phyloP scores from a whole-genome alignment of 2,329 filamentous ascomycete species.

The Blumeria hordei region DNA sequence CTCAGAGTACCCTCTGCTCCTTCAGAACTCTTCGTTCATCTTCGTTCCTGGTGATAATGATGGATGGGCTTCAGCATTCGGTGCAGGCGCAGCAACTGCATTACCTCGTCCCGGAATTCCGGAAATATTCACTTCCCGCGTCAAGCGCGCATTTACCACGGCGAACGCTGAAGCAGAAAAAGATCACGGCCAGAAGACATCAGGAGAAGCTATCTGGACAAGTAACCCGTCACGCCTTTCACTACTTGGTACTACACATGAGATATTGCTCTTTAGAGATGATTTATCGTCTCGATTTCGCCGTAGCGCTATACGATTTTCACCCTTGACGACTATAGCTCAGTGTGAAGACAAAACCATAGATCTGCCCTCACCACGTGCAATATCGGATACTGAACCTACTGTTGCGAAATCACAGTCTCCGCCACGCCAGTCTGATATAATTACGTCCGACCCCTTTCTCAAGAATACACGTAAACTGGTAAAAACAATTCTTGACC shows the following conservation, averaged over 20 bases:
- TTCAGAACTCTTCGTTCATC: slow-evolving; percentile 61
- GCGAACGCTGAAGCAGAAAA: slow-evolving; percentile 47
- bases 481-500: slow-evolving; percentile 77
- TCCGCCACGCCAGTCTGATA: no score
- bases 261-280: slow-evolving; percentile 70
- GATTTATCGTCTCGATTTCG: slow-evolving; percentile 61
- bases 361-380: slow-evolving; percentile 3
- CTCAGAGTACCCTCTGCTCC: slow-evolving; percentile 57
- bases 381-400: no score
- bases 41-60: slow-evolving; percentile 95
- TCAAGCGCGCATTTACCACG: slow-evolving; percentile 55
- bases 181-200: slow-evolving; percentile 22
- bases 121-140: slow-evolving; percentile 69
- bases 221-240: slow-evolving; percentile 64
- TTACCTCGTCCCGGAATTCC: slow-evolving; percentile 52
- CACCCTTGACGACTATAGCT: slow-evolving; percentile 18
- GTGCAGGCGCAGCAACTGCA: slow-evolving; percentile 44
- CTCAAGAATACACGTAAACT: slow-evolving; percentile 44
- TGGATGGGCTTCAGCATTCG: slow-evolving; percentile 80
- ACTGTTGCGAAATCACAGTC: no score
- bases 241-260: slow-evolving; percentile 70
- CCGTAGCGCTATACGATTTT: slow-evolving; percentile 50
- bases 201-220: slow-evolving; percentile 65
- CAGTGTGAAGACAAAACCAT: slow-evolving; percentile 13
- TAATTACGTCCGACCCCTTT: not conserved